Base-by-base conservation (phyloP, 805 yeast genomes). In the Barnettozyma botsteinii region DNA sequence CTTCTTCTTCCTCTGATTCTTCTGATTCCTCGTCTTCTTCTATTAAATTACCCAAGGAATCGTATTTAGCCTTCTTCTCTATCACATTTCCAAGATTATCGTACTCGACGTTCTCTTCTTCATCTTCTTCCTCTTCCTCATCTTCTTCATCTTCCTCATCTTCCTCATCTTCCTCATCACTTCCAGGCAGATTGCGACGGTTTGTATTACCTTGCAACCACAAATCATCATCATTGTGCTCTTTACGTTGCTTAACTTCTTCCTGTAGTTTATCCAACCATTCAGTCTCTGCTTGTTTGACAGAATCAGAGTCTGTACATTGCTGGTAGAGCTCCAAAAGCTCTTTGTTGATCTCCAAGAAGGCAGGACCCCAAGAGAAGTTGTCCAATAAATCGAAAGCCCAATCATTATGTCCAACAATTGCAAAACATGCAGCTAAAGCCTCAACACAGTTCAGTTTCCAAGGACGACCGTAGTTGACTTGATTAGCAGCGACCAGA, bases 401-500 rank as follows among this genome's bases (percentile, higher is more conserved):
- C 95, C 94, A 87, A 48, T 89, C 97, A 32, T 66, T 65, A 49
- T 79, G 89, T 0, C 97, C 98, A 3, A 88, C 91, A 42, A 93
- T 89, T 1, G 95, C 95, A 56, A 93, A 83, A 55, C 96, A 87
- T 0, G 98, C 98, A 2, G 98, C 98, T 29, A 93, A 65, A 0
- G 98, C 98, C 59, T 93, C 98, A 6, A 87, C 98, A 61, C 98
- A 93, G 62, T 93, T 93, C 42, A 93, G 66, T 52, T 80, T 75
- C 98, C 97, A 89, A 0, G 98, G 97, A 52, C 83, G 73, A 5
- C 98, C 98, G 54, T 93, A 93, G 61, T 93, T 93, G 7, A 94
- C 98, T 23, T 96, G 95, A 58, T 93, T 93, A 0, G 98, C 96
- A 5, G 98, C 98, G 9, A 93, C 88, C 35, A 93, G 66, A 53